A percentile compares a stretch with the other conserved stretches of the same genome.
Conservation (phyloP, 768 basidiomycete species). For the Suillus variegatus region DNA sequence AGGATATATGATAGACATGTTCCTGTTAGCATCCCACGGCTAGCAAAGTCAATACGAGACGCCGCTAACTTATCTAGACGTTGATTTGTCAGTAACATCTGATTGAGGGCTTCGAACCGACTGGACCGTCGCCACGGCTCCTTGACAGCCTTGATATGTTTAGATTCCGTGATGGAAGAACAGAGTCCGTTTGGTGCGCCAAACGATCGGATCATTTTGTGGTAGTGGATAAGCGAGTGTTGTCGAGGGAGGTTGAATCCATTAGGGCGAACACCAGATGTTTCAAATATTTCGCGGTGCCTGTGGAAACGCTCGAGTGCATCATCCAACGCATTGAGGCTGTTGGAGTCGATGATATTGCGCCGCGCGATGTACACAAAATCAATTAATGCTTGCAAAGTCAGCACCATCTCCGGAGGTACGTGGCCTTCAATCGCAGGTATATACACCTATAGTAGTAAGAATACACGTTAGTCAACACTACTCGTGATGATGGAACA, state of each 20-base stretch:
- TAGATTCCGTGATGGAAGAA: slow-evolving; percentile 37
- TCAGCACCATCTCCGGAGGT: slow-evolving; percentile 18
- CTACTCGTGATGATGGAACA: neutral
- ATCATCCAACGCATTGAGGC: slow-evolving; percentile 15
- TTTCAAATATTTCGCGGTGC: slow-evolving; percentile 14
- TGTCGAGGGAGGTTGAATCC: slow-evolving; percentile 21
- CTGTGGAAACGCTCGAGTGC: slow-evolving; percentile 14
- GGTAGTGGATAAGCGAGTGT: slow-evolving; percentile 24
- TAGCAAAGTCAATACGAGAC: slow-evolving; percentile 17
- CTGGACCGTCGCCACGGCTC: slow-evolving; percentile 32
- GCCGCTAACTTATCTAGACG: slow-evolving; percentile 18
- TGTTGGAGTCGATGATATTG: slow-evolving; percentile 13
- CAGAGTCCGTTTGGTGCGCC: slow-evolving; percentile 24
- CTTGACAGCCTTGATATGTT: slow-evolving; percentile 39
- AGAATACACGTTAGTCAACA: neutral
- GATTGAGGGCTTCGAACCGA: slow-evolving; percentile 7
- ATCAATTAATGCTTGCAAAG: slow-evolving; percentile 25
- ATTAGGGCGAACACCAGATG: slow-evolving; percentile 11
- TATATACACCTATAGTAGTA: slow-evolving; percentile 22
- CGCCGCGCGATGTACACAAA: slow-evolving; percentile 28
- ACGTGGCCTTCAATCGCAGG: slow-evolving; percentile 25
- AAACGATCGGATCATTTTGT: slow-evolving; percentile 15
- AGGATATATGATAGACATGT: slow-evolving; percentile 5
- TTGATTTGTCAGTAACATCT: slow-evolving; percentile 28
- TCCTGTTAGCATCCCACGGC: slow-evolving; percentile 21